Evolutionary conservation across 1,284 basidiomycete species (phyloP), one percentile per base, ranked within the genome.

Genomic region (Coniophora puteana): DNA sequence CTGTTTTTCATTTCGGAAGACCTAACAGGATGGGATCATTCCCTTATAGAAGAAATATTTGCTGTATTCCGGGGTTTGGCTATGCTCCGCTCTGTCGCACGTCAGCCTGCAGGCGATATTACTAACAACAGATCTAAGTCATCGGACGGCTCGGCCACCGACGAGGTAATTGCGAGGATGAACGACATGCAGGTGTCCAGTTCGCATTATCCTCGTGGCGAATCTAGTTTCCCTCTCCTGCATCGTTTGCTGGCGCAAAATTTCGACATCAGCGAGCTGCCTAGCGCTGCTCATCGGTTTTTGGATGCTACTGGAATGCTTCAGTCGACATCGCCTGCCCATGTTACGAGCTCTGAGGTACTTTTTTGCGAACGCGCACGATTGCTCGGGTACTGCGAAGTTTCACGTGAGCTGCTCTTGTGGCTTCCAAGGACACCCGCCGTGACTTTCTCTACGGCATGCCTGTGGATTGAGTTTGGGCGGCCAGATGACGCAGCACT

Each of bases 341-440:
- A 76, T 45, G 80, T 78, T 12, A 80, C 84, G 2, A 63, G 71
- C 50, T 72, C 69, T 41, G 90, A 93, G 60, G 77, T 86, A 25
- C 53, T 73, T 25, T 81, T 93, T 48, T 88, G 83, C 44, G 78
- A 89, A 47, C 67, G 69, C 18, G 68, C 95, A 26, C 71, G 85
- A 21, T 60, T 69, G 3, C 67, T 89, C 34, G 86, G 83, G 3
- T 82, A 89, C 54, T 66, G 74, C 35, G 69, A 75, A 44, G 69
- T 79, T 22, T 74, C 87, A 1, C 63, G 74, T 37, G 81, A 86
- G 45, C 67, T 89, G 34, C 65, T 88, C 36, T 74, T 76, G 13
- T 83, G 85, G 75, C 76, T 91, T 37, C 91, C 90, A 21, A 67
- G 80, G 34, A 85, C 84, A 10, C 78, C 85, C 23, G 89, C 78